Conservation (phyloP, 148 eudicot genomes). For the Simmondsia chinensis region DNA sequence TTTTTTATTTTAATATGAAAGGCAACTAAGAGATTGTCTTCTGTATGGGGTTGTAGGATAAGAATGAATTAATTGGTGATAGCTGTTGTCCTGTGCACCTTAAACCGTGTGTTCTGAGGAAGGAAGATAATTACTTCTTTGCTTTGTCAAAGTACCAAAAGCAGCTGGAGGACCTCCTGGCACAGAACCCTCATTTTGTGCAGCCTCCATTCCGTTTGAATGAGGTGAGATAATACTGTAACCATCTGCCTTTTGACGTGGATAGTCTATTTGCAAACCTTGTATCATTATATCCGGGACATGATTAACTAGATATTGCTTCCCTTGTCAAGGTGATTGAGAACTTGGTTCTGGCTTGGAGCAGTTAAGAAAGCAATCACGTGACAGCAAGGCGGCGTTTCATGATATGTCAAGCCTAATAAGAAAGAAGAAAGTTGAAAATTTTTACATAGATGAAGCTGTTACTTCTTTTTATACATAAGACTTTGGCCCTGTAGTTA, state of each 20-base stretch:
- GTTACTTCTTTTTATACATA: too few relatives aligned
- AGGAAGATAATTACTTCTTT: conserved; percentile 96
- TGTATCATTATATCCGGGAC: too few relatives aligned
- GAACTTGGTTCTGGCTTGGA: too few relatives aligned
- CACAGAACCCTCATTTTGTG: conserved; percentile 64
- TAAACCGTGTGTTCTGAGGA: conserved; percentile 76
- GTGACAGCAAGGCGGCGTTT: too few relatives aligned
- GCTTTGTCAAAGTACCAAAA: conserved; percentile 91
- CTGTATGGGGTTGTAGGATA: conserved; percentile 44
- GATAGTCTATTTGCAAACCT: too few relatives aligned
- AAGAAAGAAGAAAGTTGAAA: too few relatives aligned
- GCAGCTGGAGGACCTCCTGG: conserved; percentile 56
- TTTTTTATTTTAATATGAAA: neutral
- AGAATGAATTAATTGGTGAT: conserved; percentile 60
- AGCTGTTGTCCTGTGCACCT: conserved; percentile 82
- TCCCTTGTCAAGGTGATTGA: too few relatives aligned
- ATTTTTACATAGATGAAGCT: too few relatives aligned
- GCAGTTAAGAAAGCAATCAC: too few relatives aligned
- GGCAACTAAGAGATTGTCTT: neutral
- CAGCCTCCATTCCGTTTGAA: conserved; percentile 82
- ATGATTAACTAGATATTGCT: too few relatives aligned
- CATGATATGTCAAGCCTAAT: too few relatives aligned
- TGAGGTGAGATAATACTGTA: conserved; percentile 48
- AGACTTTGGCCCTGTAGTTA: too few relatives aligned
- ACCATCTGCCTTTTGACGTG: neutral